Percentiles rank a stretch among this genome's conserved stretches.
These are phyloP conservation scores for Capsicum rhomboideum DNA, from an alignment of 257 asterid genomes.

Conservation along the genomic window DNA sequence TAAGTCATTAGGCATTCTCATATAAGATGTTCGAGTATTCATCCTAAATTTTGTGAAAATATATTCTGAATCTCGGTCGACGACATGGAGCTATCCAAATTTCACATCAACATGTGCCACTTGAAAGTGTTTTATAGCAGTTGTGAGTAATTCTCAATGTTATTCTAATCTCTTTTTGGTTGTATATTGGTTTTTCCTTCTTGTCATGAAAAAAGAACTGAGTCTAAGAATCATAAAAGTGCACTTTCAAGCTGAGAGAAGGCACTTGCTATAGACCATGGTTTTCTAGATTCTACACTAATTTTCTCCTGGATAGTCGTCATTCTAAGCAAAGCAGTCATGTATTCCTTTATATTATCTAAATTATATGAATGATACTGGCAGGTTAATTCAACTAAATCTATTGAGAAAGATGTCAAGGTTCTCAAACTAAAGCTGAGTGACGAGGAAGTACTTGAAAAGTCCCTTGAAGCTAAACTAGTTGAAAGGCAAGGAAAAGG, in stretches of 20 bases:
- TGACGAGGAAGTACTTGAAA: slow-evolving; percentile 53
- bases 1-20: not conserved
- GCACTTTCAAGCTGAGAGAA: not conserved
- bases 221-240: not conserved
- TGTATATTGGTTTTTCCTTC: not conserved
- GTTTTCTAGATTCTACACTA: not conserved
- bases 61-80: not conserved
- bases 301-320: not conserved
- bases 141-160: not conserved
- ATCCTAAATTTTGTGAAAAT: not conserved
- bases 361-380: not conserved
- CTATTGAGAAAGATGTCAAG: slow-evolving; percentile 74
- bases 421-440: slow-evolving; percentile 53
- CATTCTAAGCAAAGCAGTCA: not conserved
- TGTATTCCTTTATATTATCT: not conserved
- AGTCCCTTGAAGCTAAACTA: slow-evolving; percentile 65
- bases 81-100: not conserved
- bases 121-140: not conserved
- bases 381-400: slow-evolving; percentile 63
- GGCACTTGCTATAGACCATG: not conserved
- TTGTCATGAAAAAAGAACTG: not conserved
- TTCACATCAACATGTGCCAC: not conserved
- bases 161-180: not conserved
- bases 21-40: not conserved
- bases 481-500: slow-evolving; percentile 66